phyloP scores from a whole-genome alignment of 2,329 filamentous ascomycete genomes.

The Pseudohalonectria lignicola region DNA sequence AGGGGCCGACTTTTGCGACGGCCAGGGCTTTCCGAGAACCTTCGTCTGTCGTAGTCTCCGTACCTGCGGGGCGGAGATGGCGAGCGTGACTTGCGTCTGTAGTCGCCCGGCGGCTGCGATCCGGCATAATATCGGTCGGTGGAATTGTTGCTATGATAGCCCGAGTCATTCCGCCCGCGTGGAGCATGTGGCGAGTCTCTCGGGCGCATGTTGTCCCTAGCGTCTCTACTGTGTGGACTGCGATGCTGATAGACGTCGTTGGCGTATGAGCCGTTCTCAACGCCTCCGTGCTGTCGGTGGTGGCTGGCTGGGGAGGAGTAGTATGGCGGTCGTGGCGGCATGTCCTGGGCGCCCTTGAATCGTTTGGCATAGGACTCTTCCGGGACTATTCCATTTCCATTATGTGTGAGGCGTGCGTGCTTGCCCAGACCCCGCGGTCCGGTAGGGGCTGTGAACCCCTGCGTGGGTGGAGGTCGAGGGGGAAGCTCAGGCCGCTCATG shows the following conservation, averaged over 20 bases:
- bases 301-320: neutral
- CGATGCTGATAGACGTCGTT: neutral
- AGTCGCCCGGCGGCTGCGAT: neutral
- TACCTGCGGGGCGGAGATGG: neutral
- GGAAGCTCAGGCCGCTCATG: no score
- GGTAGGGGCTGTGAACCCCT: neutral
- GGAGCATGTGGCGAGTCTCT: constrained; percentile 4
- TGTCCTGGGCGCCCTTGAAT: neutral
- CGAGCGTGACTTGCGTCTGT: constrained; percentile 1
- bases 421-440: neutral
- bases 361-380: neutral
- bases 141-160: constrained; percentile 16
- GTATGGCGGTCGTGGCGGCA: neutral
- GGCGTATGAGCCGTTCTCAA: neutral
- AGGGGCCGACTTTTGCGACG: neutral
- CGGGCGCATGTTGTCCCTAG: neutral
- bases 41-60: neutral
- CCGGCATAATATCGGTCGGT: constrained; percentile 6
- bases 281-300: neutral
- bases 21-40: neutral
- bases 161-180: constrained; percentile 14
- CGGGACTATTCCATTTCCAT: no score
- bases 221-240: neutral
- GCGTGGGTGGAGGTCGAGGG: neutral
- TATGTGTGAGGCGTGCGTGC: neutral